Evolutionary conservation across 2,329 filamentous ascomycete genomes (phyloP), one percentile per base, ranked within the genome.

Genomic region (Ascocoryne sarcoides): DNA sequence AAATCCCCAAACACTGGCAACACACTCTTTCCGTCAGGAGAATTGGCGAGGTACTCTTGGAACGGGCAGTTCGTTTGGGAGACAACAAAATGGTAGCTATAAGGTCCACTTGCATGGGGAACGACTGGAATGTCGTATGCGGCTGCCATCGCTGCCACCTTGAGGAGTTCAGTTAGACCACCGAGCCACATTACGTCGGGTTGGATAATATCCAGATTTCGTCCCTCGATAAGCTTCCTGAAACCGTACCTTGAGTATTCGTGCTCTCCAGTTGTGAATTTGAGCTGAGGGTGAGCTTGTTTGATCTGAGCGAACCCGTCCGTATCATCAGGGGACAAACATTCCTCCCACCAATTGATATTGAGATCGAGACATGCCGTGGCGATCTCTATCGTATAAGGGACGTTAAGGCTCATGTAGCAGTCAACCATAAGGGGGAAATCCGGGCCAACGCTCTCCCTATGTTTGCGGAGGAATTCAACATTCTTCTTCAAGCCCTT

Each of bases 301-400:
- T 95, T 95, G 66, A 95, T 79, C 60, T 87, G 78, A 50, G 79
- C 83, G 56, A 93, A 93, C 42, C 89, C 89, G 55, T 95, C 89
- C 35, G 84, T 86, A 67, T 95, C 89, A 62, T 95, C 89, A 9
- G 89, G 89, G 20, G 81, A 84, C 47, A 95, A 68, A 50, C 87
- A 93, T 68, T 95, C 89, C 67, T 95, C 89, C 87, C 87, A 95
- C 89, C 89, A 95, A 68, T 95, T 88, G 61, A 95, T 89, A 62
- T 90, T 75, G 51, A 95, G 74, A 52, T 88, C 79, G 53, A 85
- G 76, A 59, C 82, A 87, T 37, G 81, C 82, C 65, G 89, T 84
- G 45, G 84, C 89, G 17, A 95, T 72, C 63, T 95, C 83, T 52
- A 95, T 94, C 3, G 86, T 94, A 66, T 95, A 95, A 1, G 84